A percentile compares a stretch with the other conserved stretches of the same genome.
These are phyloP conservation scores for Fraxinus greggii DNA, from an alignment of 305 asterid species.

Conservation along the genomic window DNA sequence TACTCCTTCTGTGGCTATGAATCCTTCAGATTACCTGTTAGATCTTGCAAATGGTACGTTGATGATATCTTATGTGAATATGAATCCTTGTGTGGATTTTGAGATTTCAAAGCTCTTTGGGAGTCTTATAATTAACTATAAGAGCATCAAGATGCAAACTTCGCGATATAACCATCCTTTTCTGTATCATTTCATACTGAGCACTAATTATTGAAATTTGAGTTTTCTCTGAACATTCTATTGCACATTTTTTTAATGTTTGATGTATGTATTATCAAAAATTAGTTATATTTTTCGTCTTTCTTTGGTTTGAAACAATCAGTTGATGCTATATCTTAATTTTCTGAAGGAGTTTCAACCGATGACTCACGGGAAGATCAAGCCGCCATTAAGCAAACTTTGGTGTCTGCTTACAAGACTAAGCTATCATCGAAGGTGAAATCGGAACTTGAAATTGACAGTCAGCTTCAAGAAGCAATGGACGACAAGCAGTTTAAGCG, in stretches of 20 bases:
- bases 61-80: background rate
- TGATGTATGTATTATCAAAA: background rate
- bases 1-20: conserved; percentile 43
- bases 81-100: background rate
- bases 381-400: conserved; percentile 30
- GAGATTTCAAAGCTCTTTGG: background rate
- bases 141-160: too few relatives aligned
- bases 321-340: background rate
- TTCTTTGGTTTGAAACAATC: background rate
- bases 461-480: background rate
- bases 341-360: conserved; percentile 31
- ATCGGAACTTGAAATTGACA: conserved; percentile 10
- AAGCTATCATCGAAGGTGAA: conserved; percentile 29
- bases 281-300: background rate
- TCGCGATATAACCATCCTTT: too few relatives aligned
- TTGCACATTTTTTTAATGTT: background rate
- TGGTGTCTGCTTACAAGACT: conserved; percentile 37
- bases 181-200: background rate
- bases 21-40: conserved; percentile 60
- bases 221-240: background rate
- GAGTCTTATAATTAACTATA: background rate
- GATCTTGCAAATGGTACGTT: conserved; percentile 58
- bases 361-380: conserved; percentile 37
- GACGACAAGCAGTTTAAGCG: conserved; percentile 27
- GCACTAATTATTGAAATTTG: background rate